Percentiles rank a stretch among this genome's conserved stretches.
These are phyloP conservation scores for Auriculariales sp. DNA, from an alignment of 768 basidiomycete genomes.

Conservation along the genomic window DNA sequence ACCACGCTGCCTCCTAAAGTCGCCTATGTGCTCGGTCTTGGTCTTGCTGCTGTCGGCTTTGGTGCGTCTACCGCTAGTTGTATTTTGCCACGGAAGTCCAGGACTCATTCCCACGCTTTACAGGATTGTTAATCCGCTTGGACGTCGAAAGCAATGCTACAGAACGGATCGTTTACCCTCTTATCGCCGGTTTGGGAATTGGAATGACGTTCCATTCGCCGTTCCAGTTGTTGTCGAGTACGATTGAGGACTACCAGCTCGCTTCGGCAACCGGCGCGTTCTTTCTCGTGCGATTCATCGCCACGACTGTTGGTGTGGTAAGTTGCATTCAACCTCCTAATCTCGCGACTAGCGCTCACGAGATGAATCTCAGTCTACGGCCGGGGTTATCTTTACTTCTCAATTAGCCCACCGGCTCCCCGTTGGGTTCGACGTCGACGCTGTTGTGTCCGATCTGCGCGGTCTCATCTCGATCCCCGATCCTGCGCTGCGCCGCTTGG, in stretches of 20 bases:
- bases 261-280: conserved; percentile 76
- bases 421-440: background rate
- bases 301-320: conserved; percentile 70
- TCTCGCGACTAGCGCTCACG: background rate
- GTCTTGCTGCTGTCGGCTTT: conserved; percentile 57
- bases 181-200: conserved; percentile 62
- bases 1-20: conserved; percentile 45
- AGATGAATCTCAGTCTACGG: background rate
- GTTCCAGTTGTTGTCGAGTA: conserved; percentile 62
- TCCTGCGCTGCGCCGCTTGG: background rate
- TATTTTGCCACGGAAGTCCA: conserved; percentile 16
- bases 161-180: conserved; percentile 40
- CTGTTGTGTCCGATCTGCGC: background rate
- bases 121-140: no score
- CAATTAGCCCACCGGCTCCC: background rate
- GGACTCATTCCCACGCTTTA: conserved; percentile 57
- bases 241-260: conserved; percentile 48
- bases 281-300: conserved; percentile 77
- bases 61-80: conserved; percentile 28
- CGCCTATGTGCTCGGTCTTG: conserved; percentile 48
- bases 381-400: background rate
- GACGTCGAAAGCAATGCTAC: conserved; percentile 31
- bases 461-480: background rate
- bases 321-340: conserved; percentile 11
- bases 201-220: conserved; percentile 81